These are phyloP conservation scores for Coelastrella sp. DNA, from an alignment of 139 green algal genomes.

Conservation along the genomic window DNA sequence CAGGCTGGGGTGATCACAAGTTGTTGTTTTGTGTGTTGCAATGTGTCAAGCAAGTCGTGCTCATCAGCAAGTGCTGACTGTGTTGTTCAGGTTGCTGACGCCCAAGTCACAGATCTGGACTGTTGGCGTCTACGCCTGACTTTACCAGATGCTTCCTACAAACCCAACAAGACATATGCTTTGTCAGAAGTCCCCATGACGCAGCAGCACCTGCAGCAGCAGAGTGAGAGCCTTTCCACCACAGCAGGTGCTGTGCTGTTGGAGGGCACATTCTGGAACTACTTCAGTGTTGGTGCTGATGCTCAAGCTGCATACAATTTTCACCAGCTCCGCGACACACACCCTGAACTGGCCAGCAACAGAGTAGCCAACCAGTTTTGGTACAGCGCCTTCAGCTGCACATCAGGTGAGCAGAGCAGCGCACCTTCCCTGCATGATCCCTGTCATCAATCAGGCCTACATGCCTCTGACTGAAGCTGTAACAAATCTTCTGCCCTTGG, in stretches of 20 bases:
- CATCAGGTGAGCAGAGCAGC: slow-evolving; percentile 44
- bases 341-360: slow-evolving; percentile 53
- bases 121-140: slow-evolving; percentile 59
- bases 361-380: slow-evolving; percentile 81
- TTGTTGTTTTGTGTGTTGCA: background rate
- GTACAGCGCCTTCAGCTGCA: slow-evolving; percentile 66
- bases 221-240: background rate
- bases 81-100: slow-evolving; percentile 48
- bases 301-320: slow-evolving; percentile 85
- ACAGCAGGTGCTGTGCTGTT: background rate
- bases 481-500: no score
- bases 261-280: slow-evolving; percentile 84
- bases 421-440: no score
- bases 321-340: slow-evolving; percentile 80
- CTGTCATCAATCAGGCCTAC: no score
- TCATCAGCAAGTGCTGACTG: no score
- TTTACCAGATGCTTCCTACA: slow-evolving; percentile 41
- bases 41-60: no score
- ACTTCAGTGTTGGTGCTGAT: slow-evolving; percentile 86
- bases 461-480: no score
- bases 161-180: slow-evolving; percentile 17
- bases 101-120: slow-evolving; percentile 52
- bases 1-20: background rate
- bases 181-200: background rate
- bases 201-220: background rate